Base-by-base conservation (phyloP, 805 yeast genomes). In the Metschnikowia kofuensis region DNA sequence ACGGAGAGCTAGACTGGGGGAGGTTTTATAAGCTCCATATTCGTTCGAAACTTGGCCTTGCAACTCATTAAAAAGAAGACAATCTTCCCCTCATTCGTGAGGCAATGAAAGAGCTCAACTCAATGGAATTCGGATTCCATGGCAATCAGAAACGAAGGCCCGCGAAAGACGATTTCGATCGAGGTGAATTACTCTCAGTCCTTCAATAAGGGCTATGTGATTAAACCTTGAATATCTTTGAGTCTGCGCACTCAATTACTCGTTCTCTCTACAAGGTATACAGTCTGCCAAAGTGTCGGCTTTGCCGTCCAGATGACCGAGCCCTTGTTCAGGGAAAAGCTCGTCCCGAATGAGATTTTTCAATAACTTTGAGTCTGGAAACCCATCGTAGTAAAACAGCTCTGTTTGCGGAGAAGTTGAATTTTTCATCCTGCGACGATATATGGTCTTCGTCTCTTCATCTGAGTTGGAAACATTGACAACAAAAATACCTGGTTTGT, bases 331-430 rank as follows among this genome's bases (percentile, higher is more conserved):
- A 0, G 89, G 90, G 42, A 71, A 77, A n/a, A 85, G 65, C 7
- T 67, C 59, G 53, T 83, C 79, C 52, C 94, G 67, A 6, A 89
- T 79, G 44, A 77, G 70, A 50, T 83, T 83, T 65, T 90, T 89
- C 54, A 90, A 67, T 13, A 81, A 77, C 62, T 89, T 90, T 14
- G 92, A 81, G 63, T 90, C 96, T 0, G 97, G 97, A 63, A 89
- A 89, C 32, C 96, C 96, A 34, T 81, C 87, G 44, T 80, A 65
- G 38, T 66, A 64, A 56, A 62, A 67, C 3, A 52, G 54, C 15
- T 64, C 65, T 50, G 66, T 59, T 26, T 64, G 68, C 0, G 61
- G 58, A 6, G 48, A 62, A 2, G 61, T 71, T 2, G 66, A 61
- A 16, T 60, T 66, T 52, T 75, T 73, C 49, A 84, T 75, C 15